Evolutionary conservation across 2,329 filamentous ascomycete species (phyloP).

Genomic region (Anisogramma anomala): DNA sequence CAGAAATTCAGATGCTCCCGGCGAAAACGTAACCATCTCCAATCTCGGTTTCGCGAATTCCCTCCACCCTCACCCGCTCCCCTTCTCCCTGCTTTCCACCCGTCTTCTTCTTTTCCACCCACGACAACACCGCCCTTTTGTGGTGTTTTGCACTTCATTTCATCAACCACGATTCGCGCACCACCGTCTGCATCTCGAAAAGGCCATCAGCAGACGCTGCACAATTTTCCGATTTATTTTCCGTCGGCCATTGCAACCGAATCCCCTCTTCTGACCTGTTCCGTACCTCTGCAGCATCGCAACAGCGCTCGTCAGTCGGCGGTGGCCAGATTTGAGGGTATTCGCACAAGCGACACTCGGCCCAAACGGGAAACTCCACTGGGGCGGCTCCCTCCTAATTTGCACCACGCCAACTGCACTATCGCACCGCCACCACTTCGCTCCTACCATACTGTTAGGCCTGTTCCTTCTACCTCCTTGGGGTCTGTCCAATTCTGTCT

Average conservation of each 20-base stretch:
- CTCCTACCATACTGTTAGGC: slow-evolving; percentile 8
- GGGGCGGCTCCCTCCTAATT: too few species aligned
- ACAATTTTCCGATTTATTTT: slow-evolving; percentile 21
- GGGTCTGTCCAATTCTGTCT: too few species aligned
- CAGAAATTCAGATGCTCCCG: slow-evolving; percentile 30
- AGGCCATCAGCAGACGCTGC: slow-evolving; percentile 25
- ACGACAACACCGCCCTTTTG: slow-evolving; percentile 19
- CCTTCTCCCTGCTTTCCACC: slow-evolving; percentile 25
- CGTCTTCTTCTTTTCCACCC: slow-evolving; percentile 20
- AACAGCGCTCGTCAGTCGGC: slow-evolving; percentile 1
- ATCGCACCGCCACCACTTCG: slow-evolving; percentile 5
- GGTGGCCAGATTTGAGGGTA: slow-evolving; percentile 16
- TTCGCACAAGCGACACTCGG: slow-evolving; percentile 13
- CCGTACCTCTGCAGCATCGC: slow-evolving; percentile 14
- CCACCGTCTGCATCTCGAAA: slow-evolving; percentile 26
- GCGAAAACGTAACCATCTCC: slow-evolving; percentile 42
- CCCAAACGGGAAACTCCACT: slow-evolving; percentile 13
- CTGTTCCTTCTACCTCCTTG: too few species aligned
- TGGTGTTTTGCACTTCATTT: slow-evolving; percentile 16
- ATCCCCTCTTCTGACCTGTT: slow-evolving; percentile 15
- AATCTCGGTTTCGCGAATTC: slow-evolving; percentile 18
- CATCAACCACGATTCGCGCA: slow-evolving; percentile 23
- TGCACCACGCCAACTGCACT: slow-evolving; percentile 4
- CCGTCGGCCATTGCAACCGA: slow-evolving; percentile 16
- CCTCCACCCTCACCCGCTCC: slow-evolving; percentile 19